phyloP scores from a whole-genome alignment of 2,329 filamentous ascomycete species.

The Aspergillus felis region DNA sequence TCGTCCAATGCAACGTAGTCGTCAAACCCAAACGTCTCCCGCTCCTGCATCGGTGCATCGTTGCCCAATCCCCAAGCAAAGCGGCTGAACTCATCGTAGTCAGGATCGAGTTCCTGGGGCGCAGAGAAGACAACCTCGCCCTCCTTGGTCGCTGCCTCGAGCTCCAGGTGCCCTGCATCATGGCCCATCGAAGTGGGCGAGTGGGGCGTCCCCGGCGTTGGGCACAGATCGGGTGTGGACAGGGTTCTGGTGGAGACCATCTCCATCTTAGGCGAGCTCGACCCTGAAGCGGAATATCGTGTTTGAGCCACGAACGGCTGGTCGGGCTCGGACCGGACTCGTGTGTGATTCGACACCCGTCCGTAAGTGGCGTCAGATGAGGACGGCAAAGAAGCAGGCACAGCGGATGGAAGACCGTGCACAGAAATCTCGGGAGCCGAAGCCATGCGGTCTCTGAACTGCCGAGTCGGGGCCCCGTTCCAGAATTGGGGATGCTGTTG shows the following conservation, averaged over 20 bases:
- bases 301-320: conserved; percentile 11
- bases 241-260: conserved; percentile 24
- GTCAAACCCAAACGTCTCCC: conserved; percentile 28
- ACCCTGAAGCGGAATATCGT: conserved; percentile 4
- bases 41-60: conserved; percentile 19
- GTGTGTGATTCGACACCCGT: conserved; percentile 17
- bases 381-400: background rate
- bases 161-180: conserved; percentile 5
- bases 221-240: conserved; percentile 32
- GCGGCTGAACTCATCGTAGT: conserved; percentile 31
- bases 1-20: conserved; percentile 32
- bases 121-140: conserved; percentile 23
- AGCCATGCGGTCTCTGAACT: conserved; percentile 32
- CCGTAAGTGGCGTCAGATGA: conserved; percentile 17
- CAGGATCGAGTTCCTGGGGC: conserved; percentile 25
- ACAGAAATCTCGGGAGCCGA: conserved; percentile 32
- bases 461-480: conserved; percentile 17
- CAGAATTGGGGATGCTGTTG: conserved; percentile 14
- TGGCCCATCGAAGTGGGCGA: conserved; percentile 21
- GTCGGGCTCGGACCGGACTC: conserved; percentile 18
- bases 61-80: conserved; percentile 28
- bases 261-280: conserved; percentile 19
- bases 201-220: conserved; percentile 26
- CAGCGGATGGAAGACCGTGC: conserved; percentile 14
- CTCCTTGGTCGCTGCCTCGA: conserved; percentile 13